Evolutionary conservation across 352 stramenopile species (phyloP), one percentile per base, ranked within the genome.

Genomic region (Phytophthora chlamydospora): DNA sequence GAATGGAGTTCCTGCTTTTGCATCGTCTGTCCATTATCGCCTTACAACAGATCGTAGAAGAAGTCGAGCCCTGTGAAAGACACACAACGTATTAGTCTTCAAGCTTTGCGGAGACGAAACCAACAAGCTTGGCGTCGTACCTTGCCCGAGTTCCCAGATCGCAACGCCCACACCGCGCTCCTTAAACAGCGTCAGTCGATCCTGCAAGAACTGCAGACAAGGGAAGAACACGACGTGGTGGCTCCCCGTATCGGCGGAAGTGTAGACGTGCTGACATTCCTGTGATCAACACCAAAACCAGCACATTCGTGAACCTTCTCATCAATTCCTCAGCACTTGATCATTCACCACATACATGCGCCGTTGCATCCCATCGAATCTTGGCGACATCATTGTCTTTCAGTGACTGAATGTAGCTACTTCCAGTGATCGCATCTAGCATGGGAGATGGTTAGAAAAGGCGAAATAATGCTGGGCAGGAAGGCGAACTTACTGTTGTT

Each of bases 61-160:
- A 80, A 94, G 13, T 90, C 83, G 34, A 94, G 77, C 10, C 85
- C 84, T 92, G 58, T 27, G 39, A 12, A 19, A 17, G 29, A 51
- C 19, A 52, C n/a, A 60, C 11, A 62, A 62, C n/a, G 38, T 11
- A 36, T 8, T 29, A 34, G 9, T 31, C 4, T 7, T 9, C 7
- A 19, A 19, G 40, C 33, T 44, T 13, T 14, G 6, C 14, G 38
- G 21, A 2, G 21, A 24, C 7, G 9, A 34, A 49, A 34, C 39
- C 14, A 41, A 8, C 11, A 11, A 13, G n/a, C 2, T 49, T 29
- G 24, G 4, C 5, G 24, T 29, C 49, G 44, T 51, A 93, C 83
- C 84, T 87, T 94, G 85, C 19, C 85, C 85, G 50, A 94, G 78
- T 42, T 94, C 85, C 85, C 85, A 94, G 41, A 94, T 73, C 13